A percentile compares a stretch with the other conserved stretches of the same genome.
phyloP scores from a whole-genome alignment of 169 alveolate genomes.

The Besnoitia besnoiti region DNA sequence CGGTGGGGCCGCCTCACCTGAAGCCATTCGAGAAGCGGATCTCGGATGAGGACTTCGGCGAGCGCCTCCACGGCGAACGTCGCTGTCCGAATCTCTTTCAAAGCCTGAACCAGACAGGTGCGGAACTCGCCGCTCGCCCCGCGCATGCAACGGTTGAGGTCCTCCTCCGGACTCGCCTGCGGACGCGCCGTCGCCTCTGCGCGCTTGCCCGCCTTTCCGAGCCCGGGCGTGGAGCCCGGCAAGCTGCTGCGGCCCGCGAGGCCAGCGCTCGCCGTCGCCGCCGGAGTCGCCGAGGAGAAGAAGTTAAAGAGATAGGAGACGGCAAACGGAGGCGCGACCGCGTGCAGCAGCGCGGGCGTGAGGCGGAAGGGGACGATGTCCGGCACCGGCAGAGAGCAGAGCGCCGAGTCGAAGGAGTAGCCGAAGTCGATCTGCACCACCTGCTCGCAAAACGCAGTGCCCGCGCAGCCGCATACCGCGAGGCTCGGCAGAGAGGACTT shows the following conservation, averaged over 20 bases:
- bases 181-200: not conserved
- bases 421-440: constrained; percentile 97
- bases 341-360: constrained; percentile 88
- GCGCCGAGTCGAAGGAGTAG: constrained; percentile 95
- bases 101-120: not conserved
- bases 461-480: too few species aligned
- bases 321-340: constrained; percentile 44
- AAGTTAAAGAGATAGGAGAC: constrained; percentile 30
- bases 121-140: constrained; percentile 10
- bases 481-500: too few species aligned
- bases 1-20: constrained; percentile 28
- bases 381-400: constrained; percentile 40
- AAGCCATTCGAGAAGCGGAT: constrained; percentile 3
- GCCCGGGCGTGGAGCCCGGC: not conserved
- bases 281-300: not conserved
- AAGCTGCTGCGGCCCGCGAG: not conserved
- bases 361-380: constrained; percentile 94
- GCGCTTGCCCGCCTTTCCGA: not conserved
- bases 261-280: not conserved
- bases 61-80: not conserved
- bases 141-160: not conserved
- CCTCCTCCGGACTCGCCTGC: not conserved
- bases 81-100: not conserved
- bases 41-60: not conserved
- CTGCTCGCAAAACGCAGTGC: constrained; percentile 72